Base-by-base conservation (phyloP, 192 early-diverging fungal genomes). In the Funneliformis geosporum region DNA sequence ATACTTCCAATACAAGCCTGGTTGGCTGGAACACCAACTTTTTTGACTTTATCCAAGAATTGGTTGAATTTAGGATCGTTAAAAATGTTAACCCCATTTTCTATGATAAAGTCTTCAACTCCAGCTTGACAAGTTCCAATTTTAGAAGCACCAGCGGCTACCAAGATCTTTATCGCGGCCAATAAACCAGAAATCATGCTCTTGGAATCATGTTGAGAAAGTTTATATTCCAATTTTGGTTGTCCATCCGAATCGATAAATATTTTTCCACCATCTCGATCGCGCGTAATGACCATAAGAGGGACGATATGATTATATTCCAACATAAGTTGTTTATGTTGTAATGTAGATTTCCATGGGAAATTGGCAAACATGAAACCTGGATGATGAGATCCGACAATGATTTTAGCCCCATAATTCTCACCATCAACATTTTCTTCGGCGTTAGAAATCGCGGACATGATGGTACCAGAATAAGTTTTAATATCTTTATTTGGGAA, bases 331-430 rank as follows among this genome's bases (percentile, higher is more conserved):
- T 82, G 75, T 82, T 92, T 92, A 80, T 91, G 88, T 21, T 88
- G 79, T 0, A 64, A 73, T 11, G 90, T 75, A 23, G 72, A 81
- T 16, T 77, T 80, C 88, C 88, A 95, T 39, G 89, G 88, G 2
- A 85, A 12, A 11, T 84, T 75, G 0, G 79, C 39, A 11, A 86
- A 62, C 75, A 87, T 86, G 21, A 84, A 42, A 25, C 79, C 86
- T 1, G 92, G 90, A 80, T 90, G 92, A 65, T 86, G 78, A 39
- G 84, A 79, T 25, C 86, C 86, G n/a, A 90, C 87, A 59, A 94
- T 92, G 9, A 95, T 75, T 76, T 88, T 88, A 61, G 88, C 85
- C 33, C 94, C 93, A 71, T 93, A 93, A 33, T 88, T 85, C 8
- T 87, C 65, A 23, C 90, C 89, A 74, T 92, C 89, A 0, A 86